phyloP scores from a whole-genome alignment of 2,329 filamentous ascomycete genomes.

The Fusarium sp. region DNA sequence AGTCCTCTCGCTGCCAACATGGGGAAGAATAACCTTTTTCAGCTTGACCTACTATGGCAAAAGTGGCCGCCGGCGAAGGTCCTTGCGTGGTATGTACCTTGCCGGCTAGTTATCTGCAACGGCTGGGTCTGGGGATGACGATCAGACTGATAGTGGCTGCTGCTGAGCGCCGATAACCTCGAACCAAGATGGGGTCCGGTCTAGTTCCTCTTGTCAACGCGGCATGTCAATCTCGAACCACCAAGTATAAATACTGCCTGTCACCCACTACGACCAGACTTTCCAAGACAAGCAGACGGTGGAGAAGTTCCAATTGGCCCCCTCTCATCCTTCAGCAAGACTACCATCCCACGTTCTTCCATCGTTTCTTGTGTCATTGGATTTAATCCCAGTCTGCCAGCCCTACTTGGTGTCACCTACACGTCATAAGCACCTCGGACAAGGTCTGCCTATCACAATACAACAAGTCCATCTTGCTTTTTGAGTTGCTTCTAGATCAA shows the following conservation, averaged over 20 bases:
- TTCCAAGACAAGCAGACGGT: slow-evolving; percentile 14
- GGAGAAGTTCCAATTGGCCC: slow-evolving; percentile 24
- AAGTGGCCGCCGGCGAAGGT: slow-evolving; percentile 35
- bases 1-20: not conserved
- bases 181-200: slow-evolving; percentile 2
- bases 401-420: slow-evolving; percentile 20
- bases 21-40: slow-evolving; percentile 7
- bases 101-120: slow-evolving; percentile 37
- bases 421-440: slow-evolving; percentile 32
- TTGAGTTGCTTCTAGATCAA: slow-evolving; percentile 5
- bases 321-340: slow-evolving; percentile 9
- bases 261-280: slow-evolving; percentile 25
- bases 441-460: not conserved
- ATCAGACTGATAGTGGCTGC: slow-evolving; percentile 31
- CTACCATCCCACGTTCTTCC: not conserved
- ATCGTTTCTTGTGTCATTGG: slow-evolving; percentile 13
- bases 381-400: slow-evolving; percentile 17
- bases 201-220: not conserved
- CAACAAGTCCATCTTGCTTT: not conserved
- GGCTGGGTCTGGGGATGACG: slow-evolving; percentile 33
- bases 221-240: slow-evolving; percentile 13
- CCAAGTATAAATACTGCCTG: slow-evolving; percentile 35
- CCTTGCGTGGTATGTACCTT: slow-evolving; percentile 20
- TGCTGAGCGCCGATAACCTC: slow-evolving; percentile 13
- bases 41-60: slow-evolving; percentile 17